Conservation (phyloP, 1,284 basidiomycete genomes). For the Ceratobasidium sp. region DNA sequence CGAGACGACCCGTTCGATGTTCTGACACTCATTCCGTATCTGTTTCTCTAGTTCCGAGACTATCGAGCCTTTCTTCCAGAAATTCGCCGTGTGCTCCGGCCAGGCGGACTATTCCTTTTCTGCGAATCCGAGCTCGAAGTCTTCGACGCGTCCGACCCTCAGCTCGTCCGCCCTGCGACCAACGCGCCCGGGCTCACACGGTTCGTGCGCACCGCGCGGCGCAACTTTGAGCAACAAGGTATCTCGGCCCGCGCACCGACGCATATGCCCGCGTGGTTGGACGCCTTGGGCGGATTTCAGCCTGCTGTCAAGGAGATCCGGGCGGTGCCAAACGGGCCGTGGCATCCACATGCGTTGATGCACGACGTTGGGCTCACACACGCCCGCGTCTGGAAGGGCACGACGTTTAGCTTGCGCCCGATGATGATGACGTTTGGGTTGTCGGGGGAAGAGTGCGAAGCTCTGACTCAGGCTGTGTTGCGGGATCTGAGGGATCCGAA, state of each 20-base stretch:
- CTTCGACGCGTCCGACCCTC: slow-evolving; percentile 43
- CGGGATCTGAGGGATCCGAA: slow-evolving; percentile 42
- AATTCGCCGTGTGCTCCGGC: slow-evolving; percentile 43
- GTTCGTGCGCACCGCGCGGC: slow-evolving; percentile 36
- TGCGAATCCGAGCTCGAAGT: slow-evolving; percentile 44
- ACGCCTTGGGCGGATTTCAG: slow-evolving; percentile 40
- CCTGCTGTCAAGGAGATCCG: slow-evolving; percentile 28
- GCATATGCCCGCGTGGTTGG: slow-evolving; percentile 43
- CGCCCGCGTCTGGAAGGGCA: slow-evolving; percentile 32
- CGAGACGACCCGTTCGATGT: slow-evolving; percentile 22
- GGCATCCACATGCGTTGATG: slow-evolving; percentile 36
- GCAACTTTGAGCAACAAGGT: slow-evolving; percentile 42
- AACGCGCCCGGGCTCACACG: slow-evolving; percentile 43
- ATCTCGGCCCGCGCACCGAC: slow-evolving; percentile 40
- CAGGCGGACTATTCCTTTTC: slow-evolving; percentile 46
- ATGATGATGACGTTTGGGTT: slow-evolving; percentile 39
- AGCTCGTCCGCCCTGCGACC: slow-evolving; percentile 41
- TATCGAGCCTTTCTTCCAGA: slow-evolving; percentile 44
- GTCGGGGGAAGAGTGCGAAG: slow-evolving; percentile 34
- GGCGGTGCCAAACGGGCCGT: slow-evolving; percentile 41
- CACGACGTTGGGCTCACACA: slow-evolving; percentile 43
- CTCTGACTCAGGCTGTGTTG: slow-evolving; percentile 33
- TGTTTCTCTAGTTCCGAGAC: slow-evolving; percentile 44
- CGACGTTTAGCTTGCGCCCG: slow-evolving; percentile 39
- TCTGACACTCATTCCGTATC: slow-evolving; percentile 39